phyloP scores from a whole-genome alignment of 331 rosid species.

The Quercus lobata region DNA sequence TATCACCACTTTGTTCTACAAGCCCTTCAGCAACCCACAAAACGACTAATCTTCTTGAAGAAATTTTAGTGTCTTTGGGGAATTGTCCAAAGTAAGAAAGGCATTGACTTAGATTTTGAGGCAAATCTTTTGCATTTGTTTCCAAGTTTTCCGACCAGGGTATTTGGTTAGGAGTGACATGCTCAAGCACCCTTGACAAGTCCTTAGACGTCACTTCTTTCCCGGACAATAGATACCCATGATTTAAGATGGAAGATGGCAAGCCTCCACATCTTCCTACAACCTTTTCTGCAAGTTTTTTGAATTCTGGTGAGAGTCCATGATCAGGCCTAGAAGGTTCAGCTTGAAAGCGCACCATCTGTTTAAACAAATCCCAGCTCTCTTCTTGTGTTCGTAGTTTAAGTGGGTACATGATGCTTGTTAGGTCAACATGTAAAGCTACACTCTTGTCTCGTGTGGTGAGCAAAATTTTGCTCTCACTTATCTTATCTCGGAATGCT shows the following conservation, averaged over 20 bases:
- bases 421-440: slow-evolving; percentile 3
- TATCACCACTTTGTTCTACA: slow-evolving; percentile 3
- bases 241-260: slow-evolving; percentile 23
- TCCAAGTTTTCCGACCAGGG: not conserved
- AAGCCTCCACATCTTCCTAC: slow-evolving; percentile 29
- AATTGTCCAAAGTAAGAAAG: slow-evolving; percentile 24
- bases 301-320: not conserved
- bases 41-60: slow-evolving; percentile 28
- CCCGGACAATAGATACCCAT: slow-evolving; percentile 20
- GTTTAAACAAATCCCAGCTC: slow-evolving; percentile 17
- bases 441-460: slow-evolving; percentile 14
- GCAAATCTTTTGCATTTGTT: too few relatives aligned
- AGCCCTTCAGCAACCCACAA: slow-evolving; percentile 19
- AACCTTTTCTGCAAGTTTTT: slow-evolving; percentile 15
- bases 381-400: slow-evolving; percentile 28
- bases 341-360: slow-evolving; percentile 11
- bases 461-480: slow-evolving; percentile 18
- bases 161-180: not conserved
- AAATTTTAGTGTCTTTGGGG: slow-evolving; percentile 26
- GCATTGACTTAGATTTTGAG: not conserved
- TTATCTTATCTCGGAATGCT: not conserved
- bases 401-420: not conserved
- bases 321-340: too few relatives aligned
- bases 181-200: not conserved
- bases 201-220: not conserved